Evolutionary conservation across 768 basidiomycete species (phyloP), one percentile per base, ranked within the genome.

Genomic region (Holtermanniella nyarrowii): DNA sequence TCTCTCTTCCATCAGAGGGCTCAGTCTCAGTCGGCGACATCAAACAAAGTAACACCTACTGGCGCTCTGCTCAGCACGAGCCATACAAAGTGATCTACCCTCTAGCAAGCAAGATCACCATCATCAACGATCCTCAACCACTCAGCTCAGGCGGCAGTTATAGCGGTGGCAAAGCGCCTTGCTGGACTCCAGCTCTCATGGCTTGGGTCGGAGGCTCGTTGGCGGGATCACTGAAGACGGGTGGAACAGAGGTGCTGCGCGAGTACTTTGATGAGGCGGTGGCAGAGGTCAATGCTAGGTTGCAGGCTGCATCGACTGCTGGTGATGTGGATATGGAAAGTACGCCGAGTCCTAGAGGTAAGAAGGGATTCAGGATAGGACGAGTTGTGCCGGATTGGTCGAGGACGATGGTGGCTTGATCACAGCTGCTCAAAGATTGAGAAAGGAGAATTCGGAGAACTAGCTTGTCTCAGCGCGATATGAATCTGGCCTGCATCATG

Each of bases 121-220:
- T 96, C 56, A 73, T 93, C 42, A 95, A 96, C 61, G 84, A 90
- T 18, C 77, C 78, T 12, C 65, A 74, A 3, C 65, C 72, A 14
- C 42, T 81, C 2, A 59, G 59, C 40, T 61, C 52, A 2, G 49
- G 40, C 4, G 58, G 42, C n/a, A 44, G 23, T 11, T 11, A 44
- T 0, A 83, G 82, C 56, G 82, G 82, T 1, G 91, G 89, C 1
- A 84, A 81, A 59, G 89, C 88, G 0, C 91, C 93, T 0, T 84
- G 86, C 0, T 96, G 93, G 72, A 74, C 82, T 3, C 85, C 89
- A 1, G 81, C 82, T 1, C 76, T 82, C 26, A 76, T 91, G 73
- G 78, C 84, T 0, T 99, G 93, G 93, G 82, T 99, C 11, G 93
- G 93, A 3, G 93, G 88, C 0, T 89, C 87, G 20, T 68, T 97